A percentile compares a stretch with the other conserved stretches of the same genome.
phyloP scores from a whole-genome alignment of 176 grass and related monocot genomes.

The Thinopyrum elongatum region DNA sequence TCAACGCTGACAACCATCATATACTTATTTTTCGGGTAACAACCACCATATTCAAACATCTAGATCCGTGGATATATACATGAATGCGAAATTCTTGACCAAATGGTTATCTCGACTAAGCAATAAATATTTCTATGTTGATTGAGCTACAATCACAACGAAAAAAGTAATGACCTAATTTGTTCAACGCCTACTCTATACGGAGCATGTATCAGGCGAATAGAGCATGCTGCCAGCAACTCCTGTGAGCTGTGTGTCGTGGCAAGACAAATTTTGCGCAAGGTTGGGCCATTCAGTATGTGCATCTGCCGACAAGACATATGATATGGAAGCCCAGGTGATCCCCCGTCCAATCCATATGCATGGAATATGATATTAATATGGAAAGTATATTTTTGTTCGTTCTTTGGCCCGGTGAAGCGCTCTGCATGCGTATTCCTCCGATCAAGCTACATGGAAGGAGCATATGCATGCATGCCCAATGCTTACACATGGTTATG shows the following conservation, averaged over 20 bases:
- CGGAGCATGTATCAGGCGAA: neutral
- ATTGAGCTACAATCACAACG: no score
- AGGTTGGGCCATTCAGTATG: neutral
- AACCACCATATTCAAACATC: neutral
- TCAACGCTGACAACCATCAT: neutral
- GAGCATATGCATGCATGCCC: constrained; percentile 17
- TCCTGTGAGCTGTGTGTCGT: neutral
- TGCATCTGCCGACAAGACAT: constrained; percentile 33
- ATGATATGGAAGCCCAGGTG: constrained; percentile 36
- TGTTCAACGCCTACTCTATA: neutral
- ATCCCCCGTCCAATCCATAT: constrained; percentile 28
- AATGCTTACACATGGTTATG: constrained; percentile 25
- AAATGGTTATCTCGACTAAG: neutral
- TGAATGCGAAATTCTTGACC: neutral
- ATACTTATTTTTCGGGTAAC: neutral
- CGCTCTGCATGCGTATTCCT: neutral
- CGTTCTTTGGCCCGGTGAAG: neutral
- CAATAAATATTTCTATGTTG: no score
- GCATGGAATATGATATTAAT: constrained; percentile 41
- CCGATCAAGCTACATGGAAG: constrained; percentile 3
- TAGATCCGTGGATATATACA: neutral
- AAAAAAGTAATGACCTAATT: neutral
- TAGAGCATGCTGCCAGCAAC: neutral
- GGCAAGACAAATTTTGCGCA: constrained; percentile 4
- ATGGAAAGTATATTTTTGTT: constrained; percentile 20